A percentile compares a stretch with the other conserved stretches of the same genome.
Evolutionary conservation across 352 stramenopile genomes (phyloP).

Genomic region (Globisporangium echinulatum): DNA sequence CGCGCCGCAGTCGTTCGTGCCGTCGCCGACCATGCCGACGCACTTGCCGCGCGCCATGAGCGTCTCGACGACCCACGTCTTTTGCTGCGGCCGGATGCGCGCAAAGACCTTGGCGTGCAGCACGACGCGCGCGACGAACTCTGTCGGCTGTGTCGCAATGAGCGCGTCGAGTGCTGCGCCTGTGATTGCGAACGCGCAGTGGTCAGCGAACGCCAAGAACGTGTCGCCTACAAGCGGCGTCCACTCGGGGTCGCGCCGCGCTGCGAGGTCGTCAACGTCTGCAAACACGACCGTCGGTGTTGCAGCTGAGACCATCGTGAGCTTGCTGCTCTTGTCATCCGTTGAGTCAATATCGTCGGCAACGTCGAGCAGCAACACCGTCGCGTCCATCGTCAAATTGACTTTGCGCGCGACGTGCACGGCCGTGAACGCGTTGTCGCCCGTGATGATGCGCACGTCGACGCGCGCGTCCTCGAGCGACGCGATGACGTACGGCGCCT

Average conservation of each 20-base stretch:
- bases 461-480: conserved; percentile 72
- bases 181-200: conserved; percentile 62
- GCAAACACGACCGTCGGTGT: conserved; percentile 32
- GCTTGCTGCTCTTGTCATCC: neutral
- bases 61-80: conserved; percentile 73
- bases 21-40: conserved; percentile 70
- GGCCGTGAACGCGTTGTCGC: conserved; percentile 78
- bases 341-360: neutral
- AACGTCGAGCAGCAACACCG: conserved; percentile 45
- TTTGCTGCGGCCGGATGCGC: conserved; percentile 66
- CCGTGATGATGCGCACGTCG: conserved; percentile 85
- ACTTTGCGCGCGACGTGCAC: conserved; percentile 68
- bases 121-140: conserved; percentile 53
- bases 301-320: neutral
- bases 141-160: conserved; percentile 15
- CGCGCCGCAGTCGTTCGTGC: conserved; percentile 88
- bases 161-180: conserved; percentile 52
- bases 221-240: conserved; percentile 31
- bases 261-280: conserved; percentile 52
- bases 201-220: conserved; percentile 43
- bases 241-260: conserved; percentile 21
- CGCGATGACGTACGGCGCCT: conserved; percentile 73
- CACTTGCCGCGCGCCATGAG: conserved; percentile 46
- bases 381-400: conserved; percentile 63
- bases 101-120: conserved; percentile 61